A percentile compares a stretch with the other conserved stretches of the same genome.
Conservation (phyloP, 192 early-diverging fungal species). For the Rhizoclosmatium globosum region DNA sequence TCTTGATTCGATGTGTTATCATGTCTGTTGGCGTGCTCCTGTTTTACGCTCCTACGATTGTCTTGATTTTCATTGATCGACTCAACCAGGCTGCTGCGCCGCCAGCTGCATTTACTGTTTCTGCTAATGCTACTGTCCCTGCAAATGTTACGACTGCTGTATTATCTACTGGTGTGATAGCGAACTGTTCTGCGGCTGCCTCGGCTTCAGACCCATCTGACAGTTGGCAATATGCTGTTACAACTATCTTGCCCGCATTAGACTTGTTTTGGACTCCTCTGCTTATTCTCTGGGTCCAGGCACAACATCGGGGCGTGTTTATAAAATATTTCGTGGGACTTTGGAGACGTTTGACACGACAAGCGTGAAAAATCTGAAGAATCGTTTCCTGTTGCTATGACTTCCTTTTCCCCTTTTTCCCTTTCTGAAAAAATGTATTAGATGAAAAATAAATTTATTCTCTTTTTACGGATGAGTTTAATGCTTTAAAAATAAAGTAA, state of each 20-base stretch:
- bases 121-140: not conserved
- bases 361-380: no score
- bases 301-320: conserved; percentile 21
- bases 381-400: no score
- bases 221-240: not conserved
- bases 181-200: not conserved
- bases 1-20: conserved; percentile 8
- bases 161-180: not conserved
- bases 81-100: not conserved
- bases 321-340: not conserved
- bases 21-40: conserved; percentile 20
- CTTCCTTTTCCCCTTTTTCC: no score
- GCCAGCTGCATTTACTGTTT: not conserved
- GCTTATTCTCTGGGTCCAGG: conserved; percentile 27
- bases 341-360: no score
- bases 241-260: conserved; percentile 7
- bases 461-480: no score
- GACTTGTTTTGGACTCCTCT: conserved; percentile 25
- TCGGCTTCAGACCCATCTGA: not conserved
- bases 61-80: not conserved
- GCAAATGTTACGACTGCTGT: not conserved
- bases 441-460: no score
- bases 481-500: no score
- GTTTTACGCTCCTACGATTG: conserved; percentile 12
- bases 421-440: no score